Base-by-base conservation (phyloP, 2,329 filamentous ascomycete species). In the Pseudofabraea citricarpa region DNA sequence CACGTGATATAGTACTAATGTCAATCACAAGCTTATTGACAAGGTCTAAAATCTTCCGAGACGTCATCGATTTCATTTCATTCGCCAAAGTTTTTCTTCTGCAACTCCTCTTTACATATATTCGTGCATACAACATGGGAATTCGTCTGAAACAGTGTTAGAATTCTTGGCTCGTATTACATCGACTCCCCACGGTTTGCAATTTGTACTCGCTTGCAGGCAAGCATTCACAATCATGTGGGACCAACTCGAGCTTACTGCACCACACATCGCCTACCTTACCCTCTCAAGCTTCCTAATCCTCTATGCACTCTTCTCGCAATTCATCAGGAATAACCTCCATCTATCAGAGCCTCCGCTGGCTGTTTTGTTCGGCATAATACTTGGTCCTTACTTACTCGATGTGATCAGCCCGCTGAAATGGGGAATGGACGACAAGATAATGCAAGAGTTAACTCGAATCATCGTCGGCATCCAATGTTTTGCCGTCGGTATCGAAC, bases 381-480 rank as follows among this genome's bases (percentile, higher is more conserved):
- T 85, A 42, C 84, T 86, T 50, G 82, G 82, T 2, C 82, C 81
- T 3, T 78, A 84, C 64, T 80, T 77, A 3, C 79, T 82, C 31
- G 71, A 81, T 52, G 64, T 85, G 15, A 81, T 85, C 56, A 71
- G 81, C 52, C 81, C 74, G 20, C 43, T 64, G 41, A 64, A 68
- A 39, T 85, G 81, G 81, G 81, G 81, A 24, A 82, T 85, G 48
- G 71, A 77, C 35, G 82, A 85, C 56, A 73, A 81, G 52, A 80
- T 85, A 52, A 83, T 81, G 0, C 71, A 85, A 23, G 83, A 86
- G 53, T 81, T 83, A 60, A 82, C 82, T n/a, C 76, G 83, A 47
- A 81, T 86, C 44, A 82, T 86, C 41, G 69, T 87, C 31, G 81
- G 85, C 39, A 81, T 86, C 22, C 82, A 86, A 70, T 86, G 83